Base-by-base conservation (phyloP, 495 filamentous ascomycete species). In the Tuber magnatum region DNA sequence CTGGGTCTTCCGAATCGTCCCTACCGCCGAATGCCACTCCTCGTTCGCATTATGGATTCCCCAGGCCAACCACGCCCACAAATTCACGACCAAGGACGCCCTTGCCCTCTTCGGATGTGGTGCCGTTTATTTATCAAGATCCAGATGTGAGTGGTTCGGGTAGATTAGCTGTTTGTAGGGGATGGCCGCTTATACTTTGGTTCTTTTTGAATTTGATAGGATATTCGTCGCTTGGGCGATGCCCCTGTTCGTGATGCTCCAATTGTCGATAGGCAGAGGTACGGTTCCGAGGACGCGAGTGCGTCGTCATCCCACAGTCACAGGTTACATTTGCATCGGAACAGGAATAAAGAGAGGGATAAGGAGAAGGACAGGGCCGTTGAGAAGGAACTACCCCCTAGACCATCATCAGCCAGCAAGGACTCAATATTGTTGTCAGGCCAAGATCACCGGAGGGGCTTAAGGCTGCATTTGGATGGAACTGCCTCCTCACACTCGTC, bases 121-220 rank as follows among this genome's bases (percentile, higher is more conserved):
- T 94, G 38, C 95, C 95, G 20, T 99, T 97, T 89, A 85, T 96
- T 68, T 98, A 94, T 84, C 95, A 99, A 84, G 93, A 95, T 82
- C 89, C 87, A 77, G 90, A 94, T 83, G 91, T 92, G 83, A 85
- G 89, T 74, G 68, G 69, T 77, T 71, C 77, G 75, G 71, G 61
- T 71, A 74, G 56, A 72, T 48, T 73, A 77, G 46, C 44, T 71
- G 68, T 73, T 48, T 43, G 42, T 51, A 22, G 38, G 68, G 74
- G 44, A 48, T 73, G 73, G 73, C 83, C 73, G 81, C 74, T 48
- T 68, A 61, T 68, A 40, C 28, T 69, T 43, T 75, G 72, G 16
- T 35, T 65, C 7, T 65, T 65, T 65, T 65, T 65, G 28, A 32
- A 35, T 65, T 38, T 78, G 76, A 71, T 80, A 92, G 90, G 93